A percentile compares a stretch with the other conserved stretches of the same genome.
Evolutionary conservation across 257 asterid species (phyloP).

Genomic region (Penstemon eatonii): DNA sequence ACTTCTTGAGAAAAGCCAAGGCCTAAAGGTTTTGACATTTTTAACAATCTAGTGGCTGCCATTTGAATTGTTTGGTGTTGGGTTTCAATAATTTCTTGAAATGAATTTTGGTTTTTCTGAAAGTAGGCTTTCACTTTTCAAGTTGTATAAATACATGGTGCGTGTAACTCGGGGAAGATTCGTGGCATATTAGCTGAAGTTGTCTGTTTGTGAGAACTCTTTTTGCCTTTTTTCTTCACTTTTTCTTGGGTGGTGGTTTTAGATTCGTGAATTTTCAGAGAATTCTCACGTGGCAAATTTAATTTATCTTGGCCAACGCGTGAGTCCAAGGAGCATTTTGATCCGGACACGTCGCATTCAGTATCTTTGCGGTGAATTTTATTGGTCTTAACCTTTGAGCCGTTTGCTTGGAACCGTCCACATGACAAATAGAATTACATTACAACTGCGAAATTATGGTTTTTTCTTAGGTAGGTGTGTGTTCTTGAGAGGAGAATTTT

Average conservation of each 20-base stretch:
- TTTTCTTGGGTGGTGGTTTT: conserved; percentile 36
- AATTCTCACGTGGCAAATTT: conserved; percentile 21
- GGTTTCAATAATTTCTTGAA: background rate
- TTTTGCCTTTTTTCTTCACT: conserved; percentile 33
- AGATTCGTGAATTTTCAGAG: conserved; percentile 28
- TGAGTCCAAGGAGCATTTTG: conserved; percentile 30
- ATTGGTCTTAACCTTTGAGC: conserved; percentile 28
- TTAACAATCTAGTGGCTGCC: conserved; percentile 52
- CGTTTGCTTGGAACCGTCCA: conserved; percentile 37
- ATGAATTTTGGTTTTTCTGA: background rate
- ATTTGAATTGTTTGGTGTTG: conserved; percentile 27
- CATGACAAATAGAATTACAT: background rate
- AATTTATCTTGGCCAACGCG: conserved; percentile 19
- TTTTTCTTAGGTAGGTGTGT: too few species aligned
- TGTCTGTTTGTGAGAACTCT: conserved; percentile 27
- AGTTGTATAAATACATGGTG: conserved; percentile 31
- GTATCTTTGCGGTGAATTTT: conserved; percentile 21
- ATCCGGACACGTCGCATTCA: conserved; percentile 37
- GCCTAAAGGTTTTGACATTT: conserved; percentile 40
- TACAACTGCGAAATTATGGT: too few species aligned
- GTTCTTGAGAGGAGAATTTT: too few species aligned
- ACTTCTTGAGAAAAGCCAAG: conserved; percentile 19
- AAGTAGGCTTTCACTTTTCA: too few species aligned
- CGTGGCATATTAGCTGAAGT: conserved; percentile 47
- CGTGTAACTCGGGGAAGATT: conserved; percentile 48